Evolutionary conservation across 108 stramenopile genomes (phyloP), one percentile per base, ranked within the genome.

Genomic region (Bacterosira constricta): DNA sequence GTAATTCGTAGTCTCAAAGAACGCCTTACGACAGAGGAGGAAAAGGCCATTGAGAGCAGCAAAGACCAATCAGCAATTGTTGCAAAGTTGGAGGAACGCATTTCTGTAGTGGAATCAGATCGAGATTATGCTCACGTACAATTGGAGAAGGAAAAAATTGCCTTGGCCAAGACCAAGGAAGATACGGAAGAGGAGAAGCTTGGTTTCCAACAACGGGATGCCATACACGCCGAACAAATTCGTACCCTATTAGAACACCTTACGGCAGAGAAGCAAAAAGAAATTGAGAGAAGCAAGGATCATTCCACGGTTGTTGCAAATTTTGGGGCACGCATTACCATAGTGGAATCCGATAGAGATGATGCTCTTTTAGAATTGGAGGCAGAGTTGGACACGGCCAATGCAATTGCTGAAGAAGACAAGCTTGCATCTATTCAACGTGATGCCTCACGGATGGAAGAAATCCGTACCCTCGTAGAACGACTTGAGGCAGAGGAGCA

Each of bases 291-390:
- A 17, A 32, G 20, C 35, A 38, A 51, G 36, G 37, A 35, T 38
- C 51, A 66, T 27, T 29, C 31, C 13, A 18, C 61, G 6, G 41
- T 46, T 18, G 45, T 62, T 31, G 42, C 42, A 13, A n/a, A 21
- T 7, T 62, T 62, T 18, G 61, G 30, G 11, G 9, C 38, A 32
- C 61, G 61, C 30, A 62, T 45, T 21, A 0, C 61, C 18, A n/a
- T 6, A n/a, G 25, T 29, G 4, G 61, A 62, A 46, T 13, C 61
- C 15, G 61, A 62, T 4, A 37, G 61, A 31, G 61, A 62, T 26
- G 41, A 38, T 62, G 23, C 39, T 41, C 61, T 9, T 44, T 35
- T 62, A 27, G 61, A 57, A 31, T 31, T 57, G 31, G 56, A 57
- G 35, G 31, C 15, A 21, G 26, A 27, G 11, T 34, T 37, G 31